Conservation (phyloP, 352 stramenopile genomes). For the Phytopythium vexans region DNA sequence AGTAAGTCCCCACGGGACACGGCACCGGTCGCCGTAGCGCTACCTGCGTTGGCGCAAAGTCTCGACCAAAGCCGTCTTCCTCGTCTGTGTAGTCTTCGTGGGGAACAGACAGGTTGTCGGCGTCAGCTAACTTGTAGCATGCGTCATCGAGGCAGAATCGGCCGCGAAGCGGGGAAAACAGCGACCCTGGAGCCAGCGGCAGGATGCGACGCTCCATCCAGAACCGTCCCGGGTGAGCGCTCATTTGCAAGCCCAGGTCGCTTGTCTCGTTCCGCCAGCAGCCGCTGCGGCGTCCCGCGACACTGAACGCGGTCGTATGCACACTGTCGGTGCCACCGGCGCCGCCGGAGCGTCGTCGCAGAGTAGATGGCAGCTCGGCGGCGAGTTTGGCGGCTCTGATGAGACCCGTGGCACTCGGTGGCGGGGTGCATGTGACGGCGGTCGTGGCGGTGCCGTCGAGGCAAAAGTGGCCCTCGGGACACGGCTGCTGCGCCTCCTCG, state of each 20-base stretch:
- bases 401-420: conserved; percentile 34
- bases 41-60: no score
- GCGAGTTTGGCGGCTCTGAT: conserved; percentile 26
- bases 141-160: conserved; percentile 93
- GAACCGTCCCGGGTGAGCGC: conserved; percentile 75
- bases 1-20: conserved; percentile 89
- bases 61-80: conserved; percentile 75
- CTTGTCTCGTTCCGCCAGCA: conserved; percentile 95
- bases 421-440: conserved; percentile 79
- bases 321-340: neutral
- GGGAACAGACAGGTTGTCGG: conserved; percentile 76
- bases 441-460: conserved; percentile 94
- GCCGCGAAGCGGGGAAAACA: conserved; percentile 83
- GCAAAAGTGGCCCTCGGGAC: conserved; percentile 94
- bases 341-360: conserved; percentile 25
- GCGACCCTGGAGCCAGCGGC: conserved; percentile 70
- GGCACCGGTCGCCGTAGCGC: conserved; percentile 78
- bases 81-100: conserved; percentile 73
- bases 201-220: conserved; percentile 93
- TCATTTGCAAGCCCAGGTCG: conserved; percentile 95
- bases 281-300: conserved; percentile 76
- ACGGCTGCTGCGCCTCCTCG: conserved; percentile 88
- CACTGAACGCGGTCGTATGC: conserved; percentile 16
- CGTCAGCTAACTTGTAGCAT: conserved; percentile 86
- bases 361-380: conserved; percentile 33